These are phyloP conservation scores for Combretum micranthum DNA, from an alignment of 345 rosid species.

Conservation along the genomic window DNA sequence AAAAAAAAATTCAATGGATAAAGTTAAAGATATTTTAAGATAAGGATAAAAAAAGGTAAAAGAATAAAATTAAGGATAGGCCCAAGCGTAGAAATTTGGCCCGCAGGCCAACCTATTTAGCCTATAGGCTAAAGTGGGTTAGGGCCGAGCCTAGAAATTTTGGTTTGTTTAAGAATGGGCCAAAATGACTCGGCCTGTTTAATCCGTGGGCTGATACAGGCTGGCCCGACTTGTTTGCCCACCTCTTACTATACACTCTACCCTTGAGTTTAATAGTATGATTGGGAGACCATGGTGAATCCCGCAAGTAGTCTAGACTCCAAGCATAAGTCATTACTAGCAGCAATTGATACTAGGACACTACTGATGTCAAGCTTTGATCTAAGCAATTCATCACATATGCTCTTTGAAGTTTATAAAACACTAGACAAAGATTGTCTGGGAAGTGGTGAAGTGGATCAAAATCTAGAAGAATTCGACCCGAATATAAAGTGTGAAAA, in stretches of 20 bases:
- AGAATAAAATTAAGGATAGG: too few species aligned
- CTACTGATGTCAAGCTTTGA: conserved; percentile 90
- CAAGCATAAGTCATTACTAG: conserved; percentile 58
- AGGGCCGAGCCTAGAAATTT: too few species aligned
- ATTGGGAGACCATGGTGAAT: conserved; percentile 77
- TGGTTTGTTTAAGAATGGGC: conserved; percentile 54
- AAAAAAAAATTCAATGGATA: too few species aligned
- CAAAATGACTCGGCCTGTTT: conserved; percentile 34
- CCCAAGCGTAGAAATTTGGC: too few species aligned
- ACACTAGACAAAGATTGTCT: conserved; percentile 48
- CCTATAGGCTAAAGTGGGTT: too few species aligned
- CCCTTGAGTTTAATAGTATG: conserved; percentile 23
- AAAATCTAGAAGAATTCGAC: conserved; percentile 45
- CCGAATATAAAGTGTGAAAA: conserved; percentile 60
- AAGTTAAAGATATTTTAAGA: too few species aligned
- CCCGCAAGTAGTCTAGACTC: conserved; percentile 95
- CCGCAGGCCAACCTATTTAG: too few species aligned
- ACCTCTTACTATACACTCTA: conserved; percentile 23
- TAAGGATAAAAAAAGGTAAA: too few species aligned
- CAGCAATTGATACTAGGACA: conserved; percentile 68
- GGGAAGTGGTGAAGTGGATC: conserved; percentile 32
- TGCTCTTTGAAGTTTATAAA: conserved; percentile 36
- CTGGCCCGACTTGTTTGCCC: too few species aligned
- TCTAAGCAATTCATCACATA: conserved; percentile 73
- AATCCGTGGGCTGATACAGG: conserved; percentile 23